phyloP scores from a whole-genome alignment of 2,329 filamentous ascomycete genomes.

The Colletotrichum cereale region DNA sequence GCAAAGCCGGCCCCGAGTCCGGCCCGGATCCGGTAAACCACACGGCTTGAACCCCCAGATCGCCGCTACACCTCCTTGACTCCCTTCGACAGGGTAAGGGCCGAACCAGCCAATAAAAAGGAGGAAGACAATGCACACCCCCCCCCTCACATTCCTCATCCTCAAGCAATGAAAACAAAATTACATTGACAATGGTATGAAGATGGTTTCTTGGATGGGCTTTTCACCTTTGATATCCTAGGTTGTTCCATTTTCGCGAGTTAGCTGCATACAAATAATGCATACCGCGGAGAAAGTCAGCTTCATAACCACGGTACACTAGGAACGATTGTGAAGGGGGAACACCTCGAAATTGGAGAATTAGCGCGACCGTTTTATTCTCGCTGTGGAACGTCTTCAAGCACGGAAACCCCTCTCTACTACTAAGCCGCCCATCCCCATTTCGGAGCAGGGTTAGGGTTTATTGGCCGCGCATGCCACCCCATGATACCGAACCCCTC shows the following conservation, averaged over 20 bases:
- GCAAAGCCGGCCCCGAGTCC: too few relatives aligned
- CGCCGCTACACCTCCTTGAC: too few relatives aligned
- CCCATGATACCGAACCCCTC: background rate
- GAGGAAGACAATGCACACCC: background rate
- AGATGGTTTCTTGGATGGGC: background rate
- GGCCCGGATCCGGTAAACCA: too few relatives aligned
- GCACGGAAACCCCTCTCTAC: background rate
- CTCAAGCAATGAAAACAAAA: background rate
- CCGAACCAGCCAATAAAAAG: background rate
- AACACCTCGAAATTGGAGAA: background rate
- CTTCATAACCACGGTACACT: too few relatives aligned
- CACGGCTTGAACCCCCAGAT: too few relatives aligned
- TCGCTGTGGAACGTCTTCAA: background rate
- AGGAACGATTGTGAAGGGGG: background rate
- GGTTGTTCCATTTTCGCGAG: background rate
- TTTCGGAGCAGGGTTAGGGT: background rate
- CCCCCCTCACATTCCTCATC: background rate
- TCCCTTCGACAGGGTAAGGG: too few relatives aligned
- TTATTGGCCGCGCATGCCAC: background rate
- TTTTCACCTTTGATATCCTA: background rate
- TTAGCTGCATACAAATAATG: background rate
- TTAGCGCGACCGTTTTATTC: background rate
- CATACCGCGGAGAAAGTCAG: background rate
- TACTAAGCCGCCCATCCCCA: background rate
- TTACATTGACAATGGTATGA: background rate